Percentiles rank a stretch among this genome's conserved stretches.
phyloP scores from a whole-genome alignment of 208 protist genomes.

The Leishmania turanica region DNA sequence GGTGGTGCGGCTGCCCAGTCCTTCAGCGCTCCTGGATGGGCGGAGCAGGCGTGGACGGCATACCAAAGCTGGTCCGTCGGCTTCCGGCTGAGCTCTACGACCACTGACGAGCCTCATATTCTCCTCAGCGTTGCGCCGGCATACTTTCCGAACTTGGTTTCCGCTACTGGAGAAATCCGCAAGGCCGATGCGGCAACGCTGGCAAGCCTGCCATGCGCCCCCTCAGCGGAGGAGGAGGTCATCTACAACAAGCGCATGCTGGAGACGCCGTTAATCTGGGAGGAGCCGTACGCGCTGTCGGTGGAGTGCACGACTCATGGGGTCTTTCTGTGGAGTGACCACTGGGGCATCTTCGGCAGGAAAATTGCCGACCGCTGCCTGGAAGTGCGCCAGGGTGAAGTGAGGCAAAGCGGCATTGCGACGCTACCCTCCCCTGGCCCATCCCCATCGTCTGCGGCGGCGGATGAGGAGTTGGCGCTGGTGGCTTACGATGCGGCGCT shows the following conservation, averaged over 20 bases:
- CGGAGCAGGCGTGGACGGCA: conserved; percentile 20
- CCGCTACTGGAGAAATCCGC: conserved; percentile 12
- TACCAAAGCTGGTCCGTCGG: conserved; percentile 56
- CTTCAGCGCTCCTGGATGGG: conserved; percentile 8
- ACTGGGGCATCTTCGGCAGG: conserved; percentile 57
- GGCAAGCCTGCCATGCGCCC: conserved; percentile 14
- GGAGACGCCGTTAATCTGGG: conserved; percentile 82
- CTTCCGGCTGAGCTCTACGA: conserved; percentile 44
- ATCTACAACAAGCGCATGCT: conserved; percentile 66
- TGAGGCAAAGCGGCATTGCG: background rate
- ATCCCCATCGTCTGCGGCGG: background rate
- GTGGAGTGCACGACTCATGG: conserved; percentile 61
- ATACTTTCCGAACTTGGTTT: conserved; percentile 49
- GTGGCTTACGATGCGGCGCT: background rate
- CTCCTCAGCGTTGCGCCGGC: conserved; percentile 71
- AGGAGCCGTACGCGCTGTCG: conserved; percentile 69
- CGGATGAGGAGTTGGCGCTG: background rate
- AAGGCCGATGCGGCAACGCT: conserved; percentile 19
- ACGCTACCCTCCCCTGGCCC: background rate
- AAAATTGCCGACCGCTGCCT: conserved; percentile 28
- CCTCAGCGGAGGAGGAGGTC: conserved; percentile 43
- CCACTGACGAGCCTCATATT: conserved; percentile 51
- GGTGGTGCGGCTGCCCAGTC: background rate
- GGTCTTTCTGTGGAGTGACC: conserved; percentile 76
- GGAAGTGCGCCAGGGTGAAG: background rate